A percentile compares a stretch with the other conserved stretches of the same genome.
Conservation (phyloP, 2,329 filamentous ascomycete species). For the Xylariaceae sp. region DNA sequence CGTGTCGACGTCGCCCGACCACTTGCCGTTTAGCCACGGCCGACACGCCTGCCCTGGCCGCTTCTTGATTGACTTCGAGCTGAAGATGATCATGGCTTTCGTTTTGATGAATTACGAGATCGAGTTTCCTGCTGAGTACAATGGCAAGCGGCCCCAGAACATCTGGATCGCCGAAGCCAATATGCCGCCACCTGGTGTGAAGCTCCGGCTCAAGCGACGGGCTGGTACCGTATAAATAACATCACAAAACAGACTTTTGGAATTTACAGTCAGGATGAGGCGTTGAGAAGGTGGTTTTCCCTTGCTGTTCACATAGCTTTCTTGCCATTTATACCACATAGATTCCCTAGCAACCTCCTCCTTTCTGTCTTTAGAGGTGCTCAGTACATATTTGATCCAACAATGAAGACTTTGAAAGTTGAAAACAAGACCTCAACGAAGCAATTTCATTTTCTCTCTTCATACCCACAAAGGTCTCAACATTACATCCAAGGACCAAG, state of each 20-base stretch:
- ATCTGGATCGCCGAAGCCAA: slow-evolving; percentile 1
- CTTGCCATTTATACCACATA: too few species aligned
- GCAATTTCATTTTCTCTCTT: too few species aligned
- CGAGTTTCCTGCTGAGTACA: slow-evolving; percentile 7
- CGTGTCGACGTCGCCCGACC: slow-evolving; percentile 25
- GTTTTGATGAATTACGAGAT: slow-evolving; percentile 31
- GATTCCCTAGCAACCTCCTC: too few species aligned
- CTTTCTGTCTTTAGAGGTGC: too few species aligned
- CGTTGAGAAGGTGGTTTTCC: not conserved
- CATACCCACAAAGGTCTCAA: too few species aligned
- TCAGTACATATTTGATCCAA: too few species aligned
- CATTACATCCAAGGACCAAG: too few species aligned
- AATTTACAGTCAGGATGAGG: not conserved
- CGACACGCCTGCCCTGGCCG: slow-evolving; percentile 37
- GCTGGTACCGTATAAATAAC: not conserved
- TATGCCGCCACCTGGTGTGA: not conserved
- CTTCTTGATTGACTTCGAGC: slow-evolving; percentile 33
- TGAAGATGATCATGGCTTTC: slow-evolving; percentile 28
- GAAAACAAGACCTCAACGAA: too few species aligned
- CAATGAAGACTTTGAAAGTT: too few species aligned
- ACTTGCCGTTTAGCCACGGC: slow-evolving; percentile 33
- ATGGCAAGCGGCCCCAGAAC: slow-evolving; percentile 3
- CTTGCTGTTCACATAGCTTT: too few species aligned
- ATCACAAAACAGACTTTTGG: not conserved
- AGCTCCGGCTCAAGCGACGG: not conserved